Base-by-base conservation (phyloP, 2,329 filamentous ascomycete species). In the Helicocarpus griseus region DNA sequence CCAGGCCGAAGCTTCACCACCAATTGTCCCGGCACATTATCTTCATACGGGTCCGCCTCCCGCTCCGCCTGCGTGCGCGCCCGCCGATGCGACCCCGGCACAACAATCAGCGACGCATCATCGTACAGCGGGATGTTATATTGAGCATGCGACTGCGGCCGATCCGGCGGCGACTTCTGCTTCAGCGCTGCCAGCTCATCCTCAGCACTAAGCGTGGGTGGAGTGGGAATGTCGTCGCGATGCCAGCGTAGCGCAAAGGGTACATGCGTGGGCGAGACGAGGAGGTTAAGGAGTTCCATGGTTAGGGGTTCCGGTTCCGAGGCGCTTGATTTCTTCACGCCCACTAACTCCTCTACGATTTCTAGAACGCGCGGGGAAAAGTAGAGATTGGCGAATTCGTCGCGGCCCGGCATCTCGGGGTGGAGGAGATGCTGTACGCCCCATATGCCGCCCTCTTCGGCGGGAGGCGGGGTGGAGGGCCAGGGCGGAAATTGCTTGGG, bases 401-500 rank as follows among this genome's bases (percentile, higher is more conserved):
- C 67, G 54, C 79, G 75, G 50, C 79, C 77, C 0, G 81, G 78
- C 58, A 91, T 79, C 1, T 76, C 73, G 0, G 88, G 88, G 66
- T 90, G 84, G 61, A 95, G 75, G 4, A 95, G 77, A 67, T 90
- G 86, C 73, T 95, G 89, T 2, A 94, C 85, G 56, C 88, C 89
- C 89, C 89, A 95, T 67, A 95, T 94, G 19, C 87, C 87, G 48
- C 76, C 69, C 47, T 73, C 67, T 0, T 64, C 64, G 35, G 67
- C 66, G 1, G 72, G 69, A 0, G 74, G 72, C 1, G 76, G 71
- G 47, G 75, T 73, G n/a, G 74, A 74, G 4, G 78, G 73, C 89
- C 89, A 95, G 0, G 89, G 89, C 0, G 89, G 89, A 71, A 95
- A 95, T 69, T 95, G 89, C 69, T 94, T 94, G 50, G 87, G 87